phyloP scores from a whole-genome alignment of 306 rosid species.

The Fagus sylvatica region DNA sequence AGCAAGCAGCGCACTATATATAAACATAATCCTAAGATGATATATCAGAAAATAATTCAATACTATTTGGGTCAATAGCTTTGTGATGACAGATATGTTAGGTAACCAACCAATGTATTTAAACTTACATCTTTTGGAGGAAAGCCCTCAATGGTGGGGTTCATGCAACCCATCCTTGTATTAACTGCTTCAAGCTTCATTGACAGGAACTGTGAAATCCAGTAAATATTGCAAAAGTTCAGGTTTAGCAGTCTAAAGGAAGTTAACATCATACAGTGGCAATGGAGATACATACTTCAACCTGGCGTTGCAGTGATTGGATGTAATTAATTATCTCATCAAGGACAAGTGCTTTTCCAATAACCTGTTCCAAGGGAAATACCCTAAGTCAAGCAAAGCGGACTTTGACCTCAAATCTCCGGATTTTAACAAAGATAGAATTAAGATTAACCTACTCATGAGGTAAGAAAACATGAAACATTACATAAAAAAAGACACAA shows the following conservation, averaged over 20 bases:
- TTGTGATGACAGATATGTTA: slow-evolving; percentile 7
- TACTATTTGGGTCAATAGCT: not conserved
- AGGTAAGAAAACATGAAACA: not conserved
- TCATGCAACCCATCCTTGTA: slow-evolving; percentile 62
- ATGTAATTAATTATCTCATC: slow-evolving; percentile 95
- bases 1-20: not conserved
- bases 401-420: not conserved
- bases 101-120: not conserved
- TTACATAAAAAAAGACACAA: slow-evolving; percentile 1
- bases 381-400: not conserved
- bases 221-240: slow-evolving; percentile 22
- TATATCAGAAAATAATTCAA: not conserved
- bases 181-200: slow-evolving; percentile 91
- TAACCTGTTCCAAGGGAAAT: slow-evolving; percentile 46
- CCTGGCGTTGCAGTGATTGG: slow-evolving; percentile 86
- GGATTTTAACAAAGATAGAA: not conserved
- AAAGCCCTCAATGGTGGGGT: slow-evolving; percentile 50
- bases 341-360: slow-evolving; percentile 89
- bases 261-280: not conserved
- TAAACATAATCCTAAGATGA: not conserved
- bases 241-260: slow-evolving; percentile 9
- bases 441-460: not conserved
- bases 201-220: slow-evolving; percentile 66
- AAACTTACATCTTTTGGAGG: slow-evolving; percentile 75
- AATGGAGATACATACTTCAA: slow-evolving; percentile 57